Conservation (phyloP, 129 eudicot species). For the Helianthus tuberosus region DNA sequence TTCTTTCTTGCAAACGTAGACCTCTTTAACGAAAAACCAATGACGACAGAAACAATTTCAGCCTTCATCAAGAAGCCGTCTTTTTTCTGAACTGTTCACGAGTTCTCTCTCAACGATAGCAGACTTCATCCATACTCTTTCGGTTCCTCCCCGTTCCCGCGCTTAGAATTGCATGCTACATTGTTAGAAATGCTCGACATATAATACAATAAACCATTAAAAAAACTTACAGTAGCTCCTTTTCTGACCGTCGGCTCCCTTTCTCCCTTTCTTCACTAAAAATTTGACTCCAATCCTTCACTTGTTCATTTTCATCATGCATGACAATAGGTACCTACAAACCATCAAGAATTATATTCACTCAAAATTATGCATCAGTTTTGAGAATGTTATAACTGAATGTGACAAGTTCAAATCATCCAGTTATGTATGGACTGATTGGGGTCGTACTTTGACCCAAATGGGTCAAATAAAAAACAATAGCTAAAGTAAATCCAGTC, state of each 20-base stretch:
- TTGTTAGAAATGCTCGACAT: too few relatives aligned
- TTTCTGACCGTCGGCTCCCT: too few relatives aligned
- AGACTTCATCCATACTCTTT: constrained; percentile 99
- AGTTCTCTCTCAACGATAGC: constrained; percentile 89
- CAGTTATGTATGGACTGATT: not conserved
- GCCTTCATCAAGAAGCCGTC: constrained; percentile 73
- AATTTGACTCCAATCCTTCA: constrained; percentile 86
- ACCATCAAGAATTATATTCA: not conserved
- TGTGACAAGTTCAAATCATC: not conserved
- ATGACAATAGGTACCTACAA: constrained; percentile 84
- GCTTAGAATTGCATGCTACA: constrained; percentile 45
- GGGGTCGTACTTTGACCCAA: not conserved
- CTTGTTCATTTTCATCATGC: constrained; percentile 90
- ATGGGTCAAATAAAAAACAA: not conserved
- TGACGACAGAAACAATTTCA: constrained; percentile 67
- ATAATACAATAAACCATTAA: too few relatives aligned
- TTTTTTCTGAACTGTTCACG: constrained; percentile 67
- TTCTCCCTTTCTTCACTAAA: constrained; percentile 67
- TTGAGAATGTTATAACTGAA: not conserved
- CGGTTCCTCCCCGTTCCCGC: constrained; percentile 83
- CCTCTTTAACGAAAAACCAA: too few relatives aligned
- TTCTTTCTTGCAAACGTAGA: too few relatives aligned
- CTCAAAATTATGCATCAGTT: not conserved
- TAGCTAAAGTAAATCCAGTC: not conserved
- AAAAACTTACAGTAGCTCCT: not conserved